Evolutionary conservation across 2,329 filamentous ascomycete species (phyloP), one percentile per base, ranked within the genome.

Genomic region (Didymellaceae sp.): DNA sequence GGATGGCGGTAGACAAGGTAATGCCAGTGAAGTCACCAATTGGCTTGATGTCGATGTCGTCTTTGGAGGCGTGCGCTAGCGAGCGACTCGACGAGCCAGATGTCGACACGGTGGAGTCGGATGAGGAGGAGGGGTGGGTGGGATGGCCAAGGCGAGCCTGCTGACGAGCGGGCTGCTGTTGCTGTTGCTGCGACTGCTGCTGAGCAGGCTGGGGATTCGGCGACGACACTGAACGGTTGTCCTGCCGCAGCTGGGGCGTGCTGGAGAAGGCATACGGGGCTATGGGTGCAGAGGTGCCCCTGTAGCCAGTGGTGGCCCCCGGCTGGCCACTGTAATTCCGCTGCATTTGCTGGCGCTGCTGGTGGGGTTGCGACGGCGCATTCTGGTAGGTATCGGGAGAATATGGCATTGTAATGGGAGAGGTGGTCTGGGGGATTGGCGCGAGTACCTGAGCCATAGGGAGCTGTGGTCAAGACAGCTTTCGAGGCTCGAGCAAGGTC

Each of bases 241-340:
- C 83, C 56, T 80, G 75, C 46, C 81, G 78, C 55, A 84, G 74
- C 63, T 82, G 78, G 46, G 83, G 82, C 28, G 78, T 79, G 52
- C 72, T 70, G 51, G 77, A 76, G 60, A 80, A 80, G 33, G 78
- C 78, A 62, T 80, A 80, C 4, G 78, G 76, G 58, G 78, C 76
- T 62, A 79, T 77, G 33, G 78, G 77, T 26, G 75, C 69, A 25
- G 75, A 69, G 11, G 72, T 70, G 53, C 74, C 73, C 52, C 77
- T 69, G 59, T 78, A 79, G 35, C 65, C 70, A 57, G 68, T 63
- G n/a, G n/a, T n/a, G 38, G 63, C 67, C 33, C 65, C 66, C 54
- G 72, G 67, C 55, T 74, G 71, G 26, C 66, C 66, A 68, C 74
- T 77, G 67, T 78, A 77, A 34, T 71, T 65, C 52, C 77, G 70